Evolutionary conservation across 1,139 yeast species (phyloP), one percentile per base, ranked within the genome.

Genomic region (Trichomonascaceae sp.): DNA sequence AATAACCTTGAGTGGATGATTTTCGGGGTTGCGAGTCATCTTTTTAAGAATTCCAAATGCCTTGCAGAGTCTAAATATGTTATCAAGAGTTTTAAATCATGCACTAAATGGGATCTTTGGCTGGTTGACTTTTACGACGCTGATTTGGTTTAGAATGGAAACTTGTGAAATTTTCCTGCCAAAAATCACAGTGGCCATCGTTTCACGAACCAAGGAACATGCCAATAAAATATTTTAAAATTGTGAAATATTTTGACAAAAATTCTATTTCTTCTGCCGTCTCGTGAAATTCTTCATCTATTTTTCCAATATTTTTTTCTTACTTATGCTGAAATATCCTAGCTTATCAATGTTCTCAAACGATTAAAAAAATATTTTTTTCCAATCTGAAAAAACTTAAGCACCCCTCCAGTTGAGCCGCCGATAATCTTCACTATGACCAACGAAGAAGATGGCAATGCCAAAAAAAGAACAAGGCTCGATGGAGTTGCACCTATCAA

Each of bases 1-100:
- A 24, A 85, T 73, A 36, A 85, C 80, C 43, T 71, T 67, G 15
- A 82, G 66, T 7, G 89, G 89, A 60, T 79, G 81, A 64, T 82
- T 77, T 17, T 72, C 66, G 4, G 59, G 61, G 27, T 53, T 43
- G n/a, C 61, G 44, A 13, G 38, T 47, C 55, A 51, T 49, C 22
- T 7, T 10, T 27, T 27, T 27, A 27, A 2, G 9, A 10, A n/a
- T n/a, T n/a, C n/a, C 9, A 5, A 8, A 27, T 27, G 24, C 6
- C 24, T 22, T 22, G 3, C 24, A 27, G 32, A 27, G 5, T 8
- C 2, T 36, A 12, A 13, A 15, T 9, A n/a, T 13, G 3, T 13
- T 36, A n/a, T n/a, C n/a, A n/a, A n/a, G n/a, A n/a, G n/a, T n/a
- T n/a, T n/a, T 17, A 36, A 13, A 36, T 36, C 41, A 36, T 36